A percentile compares a stretch with the other conserved stretches of the same genome.
Evolutionary conservation across 2,329 filamentous ascomycete species (phyloP).

Genomic region (Botrytis porri): DNA sequence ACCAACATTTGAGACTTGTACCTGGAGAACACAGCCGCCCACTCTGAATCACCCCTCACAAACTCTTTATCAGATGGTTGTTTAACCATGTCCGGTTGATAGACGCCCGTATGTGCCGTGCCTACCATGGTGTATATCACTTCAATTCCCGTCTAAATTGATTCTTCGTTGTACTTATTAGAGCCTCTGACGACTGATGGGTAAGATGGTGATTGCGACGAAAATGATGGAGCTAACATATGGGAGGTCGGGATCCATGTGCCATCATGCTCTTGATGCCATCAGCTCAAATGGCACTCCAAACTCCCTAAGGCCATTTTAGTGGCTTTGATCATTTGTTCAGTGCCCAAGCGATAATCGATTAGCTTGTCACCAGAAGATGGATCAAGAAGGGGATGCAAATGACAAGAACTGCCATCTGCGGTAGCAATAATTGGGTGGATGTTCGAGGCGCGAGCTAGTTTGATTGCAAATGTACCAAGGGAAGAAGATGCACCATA

Average conservation of each 20-base stretch:
- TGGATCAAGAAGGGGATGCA: conserved; percentile 44
- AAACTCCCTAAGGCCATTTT: conserved; percentile 19
- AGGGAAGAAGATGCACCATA: conserved; percentile 53
- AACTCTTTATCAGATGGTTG: neutral
- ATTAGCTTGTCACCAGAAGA: conserved; percentile 45
- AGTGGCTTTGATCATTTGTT: conserved; percentile 37
- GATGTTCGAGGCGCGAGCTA: conserved; percentile 43
- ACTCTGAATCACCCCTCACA: neutral
- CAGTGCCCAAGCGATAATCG: conserved; percentile 52
- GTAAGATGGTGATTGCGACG: neutral
- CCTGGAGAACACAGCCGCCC: neutral
- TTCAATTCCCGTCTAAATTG: neutral
- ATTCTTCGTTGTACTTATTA: conserved; percentile 3
- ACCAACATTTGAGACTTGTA: conserved; percentile 40
- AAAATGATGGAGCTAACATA: neutral
- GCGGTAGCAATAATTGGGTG: conserved; percentile 57
- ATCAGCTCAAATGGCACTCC: too few species aligned
- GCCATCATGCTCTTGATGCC: too few species aligned
- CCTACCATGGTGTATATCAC: conserved; percentile 10
- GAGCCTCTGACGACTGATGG: neutral
- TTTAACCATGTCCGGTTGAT: conserved; percentile 1
- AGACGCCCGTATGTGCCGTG: neutral
- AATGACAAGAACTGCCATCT: conserved; percentile 46
- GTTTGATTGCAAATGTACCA: conserved; percentile 50
- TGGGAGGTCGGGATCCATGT: conserved; percentile 3